Evolutionary conservation across 768 basidiomycete species (phyloP), one percentile per base, ranked within the genome.

Genomic region (Russula emetica): DNA sequence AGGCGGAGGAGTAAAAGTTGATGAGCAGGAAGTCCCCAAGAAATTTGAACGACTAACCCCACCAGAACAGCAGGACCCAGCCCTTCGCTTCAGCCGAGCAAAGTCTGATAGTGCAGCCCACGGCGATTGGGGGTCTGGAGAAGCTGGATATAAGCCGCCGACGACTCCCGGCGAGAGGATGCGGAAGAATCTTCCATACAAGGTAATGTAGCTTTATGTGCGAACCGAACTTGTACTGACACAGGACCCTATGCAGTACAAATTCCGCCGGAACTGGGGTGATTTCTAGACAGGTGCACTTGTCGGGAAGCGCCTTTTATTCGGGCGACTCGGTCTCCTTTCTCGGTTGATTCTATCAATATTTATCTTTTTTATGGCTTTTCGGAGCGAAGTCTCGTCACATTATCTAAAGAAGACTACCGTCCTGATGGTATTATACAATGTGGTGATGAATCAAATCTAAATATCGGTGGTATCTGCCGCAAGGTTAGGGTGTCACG

Each of bases 221-320:
- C 49, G 57, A 58, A 44, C 34, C 51, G 24, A 26, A 28, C 8
- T 66, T 52, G 38, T 60, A 70, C 81, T 90, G 69, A 87, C 74
- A 34, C 69, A 85, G 83, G 77, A 76, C 64, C 83, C 82, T 50
- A 80, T 88, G 76, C 84, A 93, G 91, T 93, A 92, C 75, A 94
- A 93, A 76, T 92, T 94, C 83, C 84, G 85, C 57, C 83, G 89
- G 62, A 90, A 78, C 69, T 94, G 91, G 90, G 90, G 89, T 49
- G 91, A 94, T 74, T 94, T 65, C 55, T 65, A 65, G 59, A 14
- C 30, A 32, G 24, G 14, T 26, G 50, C 13, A 30, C 7, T n/a
- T 45, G 36, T 34, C 34, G 34, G 34, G 34, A 34, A 34, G 11
- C 34, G 34, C 11, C 11, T 34, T 34, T 10, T 9, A 36, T 36